Base-by-base conservation (phyloP, 495 filamentous ascomycete genomes). In the Trichoderma orchidacearum region DNA sequence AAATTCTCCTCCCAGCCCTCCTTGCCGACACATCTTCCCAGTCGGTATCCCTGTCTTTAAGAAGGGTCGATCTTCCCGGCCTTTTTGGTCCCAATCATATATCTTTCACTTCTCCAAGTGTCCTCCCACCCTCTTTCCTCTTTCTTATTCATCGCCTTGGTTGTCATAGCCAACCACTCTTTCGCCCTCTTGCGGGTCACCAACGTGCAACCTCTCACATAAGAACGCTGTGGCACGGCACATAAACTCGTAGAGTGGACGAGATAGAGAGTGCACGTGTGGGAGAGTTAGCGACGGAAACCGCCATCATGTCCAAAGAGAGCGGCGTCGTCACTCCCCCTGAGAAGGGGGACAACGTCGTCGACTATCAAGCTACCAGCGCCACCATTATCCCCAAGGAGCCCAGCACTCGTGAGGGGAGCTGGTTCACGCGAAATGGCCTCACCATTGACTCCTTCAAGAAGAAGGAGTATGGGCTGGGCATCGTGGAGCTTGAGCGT, bases 401-500 rank as follows among this genome's bases (percentile, higher is more conserved):
- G 21, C 32, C 28, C 7, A 13, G 25, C 2, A 23, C 15, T 3
- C 63, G 63, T 32, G 60, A 66, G 25, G 64, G 68, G 18, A 69
- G 70, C 56, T 78, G 74, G 62, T 62, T 59, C 57, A 80, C 77
- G 0, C 76, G 77, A 45, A 74, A 74, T 65, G 77, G 78, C 53
- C 60, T 77, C 55, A 80, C 72, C 36, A 25, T 74, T 11, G 66
- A 71, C 17, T 72, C 72, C 6, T 77, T 77, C 65, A 70, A 61
- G 60, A 64, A 63, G 62, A 65, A 68, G 30, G 62, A 66, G 58
- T 71, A 71, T 59, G 66, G 67, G 41, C 8, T 57, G 28, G 69
- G 66, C 30, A 60, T 70, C 30, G 64, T 66, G 25, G 65, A 73
- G 61, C 71, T 80, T 56, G 75, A 87, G 68, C 81, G 83, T 35